Evolutionary conservation across 2,329 filamentous ascomycete genomes (phyloP).

Genomic region (Sclerotinia sclerotiorum): DNA sequence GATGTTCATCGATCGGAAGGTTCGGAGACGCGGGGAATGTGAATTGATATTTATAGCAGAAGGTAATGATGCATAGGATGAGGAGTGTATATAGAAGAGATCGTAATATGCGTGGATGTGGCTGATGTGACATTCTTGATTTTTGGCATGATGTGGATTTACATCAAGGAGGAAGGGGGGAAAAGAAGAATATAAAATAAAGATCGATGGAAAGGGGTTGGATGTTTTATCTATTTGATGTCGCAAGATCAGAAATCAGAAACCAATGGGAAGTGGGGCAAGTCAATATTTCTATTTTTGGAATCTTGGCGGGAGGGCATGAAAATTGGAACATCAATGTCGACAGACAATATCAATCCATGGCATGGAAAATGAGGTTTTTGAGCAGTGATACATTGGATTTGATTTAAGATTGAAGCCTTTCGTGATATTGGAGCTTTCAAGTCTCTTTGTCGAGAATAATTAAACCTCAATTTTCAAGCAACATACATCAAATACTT

Average conservation of each 20-base stretch:
- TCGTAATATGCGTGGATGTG: slow-evolving; percentile 6
- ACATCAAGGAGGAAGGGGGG: background rate
- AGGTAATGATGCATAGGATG: background rate
- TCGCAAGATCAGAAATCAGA: background rate
- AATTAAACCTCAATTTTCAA: background rate
- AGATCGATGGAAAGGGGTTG: slow-evolving; percentile 4
- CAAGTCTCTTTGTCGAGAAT: background rate
- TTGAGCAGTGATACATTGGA: background rate
- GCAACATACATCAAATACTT: too few relatives aligned
- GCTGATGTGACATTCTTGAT: slow-evolving; percentile 18
- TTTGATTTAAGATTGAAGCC: too few relatives aligned
- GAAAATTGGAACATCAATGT: background rate
- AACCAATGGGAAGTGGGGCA: background rate
- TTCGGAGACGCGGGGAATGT: background rate
- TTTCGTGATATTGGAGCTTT: too few relatives aligned
- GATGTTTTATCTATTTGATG: background rate
- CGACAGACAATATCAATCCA: background rate
- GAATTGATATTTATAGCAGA: background rate
- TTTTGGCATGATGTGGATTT: slow-evolving; percentile 17
- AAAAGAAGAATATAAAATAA: background rate
- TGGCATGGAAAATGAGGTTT: background rate
- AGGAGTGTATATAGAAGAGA: slow-evolving; percentile 4
- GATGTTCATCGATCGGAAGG: background rate
- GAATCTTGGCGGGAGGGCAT: background rate
- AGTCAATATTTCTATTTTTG: background rate